Evolutionary conservation across 2,329 filamentous ascomycete species (phyloP).

Genomic region (Albophoma yamanashiensis): DNA sequence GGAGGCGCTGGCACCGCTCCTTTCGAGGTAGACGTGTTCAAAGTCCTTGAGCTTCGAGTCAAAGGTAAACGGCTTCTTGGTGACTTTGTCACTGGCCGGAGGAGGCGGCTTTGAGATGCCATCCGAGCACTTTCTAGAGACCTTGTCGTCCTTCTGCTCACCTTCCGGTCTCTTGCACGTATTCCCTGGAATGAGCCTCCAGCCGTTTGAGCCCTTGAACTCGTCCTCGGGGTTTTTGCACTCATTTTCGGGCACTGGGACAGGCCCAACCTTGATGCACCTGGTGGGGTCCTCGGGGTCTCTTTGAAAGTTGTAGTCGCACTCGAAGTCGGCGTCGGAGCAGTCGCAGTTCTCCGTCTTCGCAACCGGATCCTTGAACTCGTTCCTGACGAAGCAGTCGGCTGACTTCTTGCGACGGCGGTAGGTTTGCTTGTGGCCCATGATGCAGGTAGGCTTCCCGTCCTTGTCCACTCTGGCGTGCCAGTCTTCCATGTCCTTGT

Average conservation of each 20-base stretch:
- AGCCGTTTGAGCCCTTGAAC: constrained; percentile 82
- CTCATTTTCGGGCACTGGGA: constrained; percentile 57
- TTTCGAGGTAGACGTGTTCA: constrained; percentile 67
- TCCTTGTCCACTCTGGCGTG: constrained; percentile 71
- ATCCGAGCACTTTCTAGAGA: constrained; percentile 69
- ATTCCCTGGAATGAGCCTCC: constrained; percentile 81
- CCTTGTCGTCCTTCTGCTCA: constrained; percentile 56
- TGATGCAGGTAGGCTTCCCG: constrained; percentile 75
- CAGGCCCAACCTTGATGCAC: constrained; percentile 53
- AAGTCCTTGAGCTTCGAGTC: constrained; percentile 40
- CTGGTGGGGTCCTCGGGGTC: constrained; percentile 52
- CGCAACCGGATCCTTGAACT: constrained; percentile 69
- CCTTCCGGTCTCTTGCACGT: constrained; percentile 53
- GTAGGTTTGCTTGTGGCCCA: constrained; percentile 91
- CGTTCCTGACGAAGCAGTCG: constrained; percentile 78
- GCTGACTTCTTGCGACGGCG: constrained; percentile 74
- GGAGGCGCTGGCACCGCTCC: constrained; percentile 50
- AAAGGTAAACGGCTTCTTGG: constrained; percentile 50
- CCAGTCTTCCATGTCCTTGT: constrained; percentile 80
- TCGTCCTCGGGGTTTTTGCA: constrained; percentile 61
- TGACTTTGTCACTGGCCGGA: constrained; percentile 57
- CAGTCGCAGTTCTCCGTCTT: constrained; percentile 71
- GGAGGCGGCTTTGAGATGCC: constrained; percentile 31
- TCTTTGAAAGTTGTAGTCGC: constrained; percentile 82
- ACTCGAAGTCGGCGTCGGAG: constrained; percentile 80